Conservation (phyloP, 106 monocot species). For the Posidonia australis region DNA sequence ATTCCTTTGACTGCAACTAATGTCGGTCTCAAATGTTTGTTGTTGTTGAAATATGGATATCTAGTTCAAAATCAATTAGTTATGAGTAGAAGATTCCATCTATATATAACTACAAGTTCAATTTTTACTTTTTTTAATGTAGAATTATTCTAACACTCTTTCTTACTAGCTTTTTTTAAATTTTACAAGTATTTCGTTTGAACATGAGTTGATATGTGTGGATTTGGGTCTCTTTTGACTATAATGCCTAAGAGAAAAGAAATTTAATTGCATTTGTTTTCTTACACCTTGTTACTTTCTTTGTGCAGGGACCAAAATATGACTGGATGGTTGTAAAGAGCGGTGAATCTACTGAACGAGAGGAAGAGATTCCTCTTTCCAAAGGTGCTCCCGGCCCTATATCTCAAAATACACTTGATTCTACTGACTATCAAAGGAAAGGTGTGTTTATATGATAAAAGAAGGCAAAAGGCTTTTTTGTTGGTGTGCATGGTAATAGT, state of each 20-base stretch:
- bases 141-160: no score
- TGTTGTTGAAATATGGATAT: no score
- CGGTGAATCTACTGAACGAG: neutral
- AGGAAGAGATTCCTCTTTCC: neutral
- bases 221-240: no score
- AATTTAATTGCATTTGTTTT: no score
- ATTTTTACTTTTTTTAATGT: no score
- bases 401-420: neutral
- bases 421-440: neutral
- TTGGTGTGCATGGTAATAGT: no score
- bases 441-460: conserved; percentile 3
- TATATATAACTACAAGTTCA: no score
- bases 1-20: neutral
- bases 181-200: neutral
- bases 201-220: neutral
- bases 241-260: no score
- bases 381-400: neutral
- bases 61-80: no score
- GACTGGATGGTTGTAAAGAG: conserved; percentile 3
- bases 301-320: conserved; percentile 8
- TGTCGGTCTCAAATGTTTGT: neutral
- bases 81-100: no score
- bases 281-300: neutral
- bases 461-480: no score
- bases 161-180: neutral